Evolutionary conservation across 306 rosid genomes (phyloP).

Genomic region (Lathyrus aphaca): DNA sequence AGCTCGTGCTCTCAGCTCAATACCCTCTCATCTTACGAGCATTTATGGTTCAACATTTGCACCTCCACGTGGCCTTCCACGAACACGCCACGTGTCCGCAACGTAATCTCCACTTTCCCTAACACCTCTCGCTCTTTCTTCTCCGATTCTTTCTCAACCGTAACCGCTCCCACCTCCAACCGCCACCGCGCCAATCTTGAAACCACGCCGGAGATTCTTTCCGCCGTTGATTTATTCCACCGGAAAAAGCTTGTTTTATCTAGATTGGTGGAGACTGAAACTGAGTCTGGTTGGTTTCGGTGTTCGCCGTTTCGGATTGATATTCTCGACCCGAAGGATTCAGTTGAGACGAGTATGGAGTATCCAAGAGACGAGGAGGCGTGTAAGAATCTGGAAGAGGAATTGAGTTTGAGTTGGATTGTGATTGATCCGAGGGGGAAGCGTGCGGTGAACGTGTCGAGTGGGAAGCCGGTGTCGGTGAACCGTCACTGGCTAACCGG

Average conservation of each 20-base stretch:
- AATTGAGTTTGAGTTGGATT: slow-evolving; percentile 73
- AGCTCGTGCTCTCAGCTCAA: slow-evolving; percentile 62
- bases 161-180: background rate
- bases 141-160: slow-evolving; percentile 58
- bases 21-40: slow-evolving; percentile 48
- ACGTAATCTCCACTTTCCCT: slow-evolving; percentile 60
- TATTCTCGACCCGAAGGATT: slow-evolving; percentile 71
- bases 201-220: slow-evolving; percentile 48
- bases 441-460: slow-evolving; percentile 73
- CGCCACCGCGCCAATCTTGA: background rate
- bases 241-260: slow-evolving; percentile 46
- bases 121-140: slow-evolving; percentile 64
- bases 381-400: slow-evolving; percentile 45
- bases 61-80: slow-evolving; percentile 85
- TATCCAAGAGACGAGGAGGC: slow-evolving; percentile 41
- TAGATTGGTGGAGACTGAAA: slow-evolving; percentile 69
- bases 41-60: slow-evolving; percentile 65
- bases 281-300: slow-evolving; percentile 71
- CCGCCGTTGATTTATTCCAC: slow-evolving; percentile 72
- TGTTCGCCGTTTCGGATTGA: slow-evolving; percentile 84
- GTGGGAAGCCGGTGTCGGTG: slow-evolving; percentile 63
- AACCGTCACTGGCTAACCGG: slow-evolving; percentile 84
- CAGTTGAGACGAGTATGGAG: slow-evolving; percentile 51
- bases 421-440: slow-evolving; percentile 57
- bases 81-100: slow-evolving; percentile 47